These are phyloP conservation scores for Hypsizygus marmoreus DNA, from an alignment of 768 basidiomycete species.

Conservation along the genomic window DNA sequence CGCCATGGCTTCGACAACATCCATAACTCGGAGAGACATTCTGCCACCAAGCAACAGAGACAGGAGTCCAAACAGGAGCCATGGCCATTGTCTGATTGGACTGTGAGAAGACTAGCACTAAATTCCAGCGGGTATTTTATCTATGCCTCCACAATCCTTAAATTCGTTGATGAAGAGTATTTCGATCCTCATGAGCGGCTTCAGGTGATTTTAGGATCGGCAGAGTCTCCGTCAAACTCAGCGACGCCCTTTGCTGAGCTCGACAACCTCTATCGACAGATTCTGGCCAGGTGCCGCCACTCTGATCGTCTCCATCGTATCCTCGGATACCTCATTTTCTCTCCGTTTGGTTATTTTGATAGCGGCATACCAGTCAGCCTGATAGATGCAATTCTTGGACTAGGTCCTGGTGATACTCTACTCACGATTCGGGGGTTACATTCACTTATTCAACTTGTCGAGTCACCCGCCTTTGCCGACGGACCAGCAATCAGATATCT, in stretches of 20 bases:
- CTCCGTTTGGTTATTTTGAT: too few relatives aligned
- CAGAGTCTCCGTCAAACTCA: neutral
- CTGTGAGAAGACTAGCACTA: constrained; percentile 13
- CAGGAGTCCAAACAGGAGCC: constrained; percentile 2
- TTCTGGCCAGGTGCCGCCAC: constrained; percentile 1
- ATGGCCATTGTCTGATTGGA: too few relatives aligned
- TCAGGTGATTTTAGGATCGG: neutral
- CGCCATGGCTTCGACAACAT: neutral
- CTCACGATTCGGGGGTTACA: too few relatives aligned
- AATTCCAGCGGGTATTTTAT: constrained; percentile 27
- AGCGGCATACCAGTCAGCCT: too few relatives aligned
- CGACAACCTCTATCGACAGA: constrained; percentile 19
- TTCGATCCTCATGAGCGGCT: constrained; percentile 5
- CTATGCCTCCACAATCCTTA: constrained; percentile 22
- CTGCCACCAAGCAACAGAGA: too few relatives aligned
- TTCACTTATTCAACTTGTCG: too few relatives aligned
- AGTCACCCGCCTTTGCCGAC: too few relatives aligned
- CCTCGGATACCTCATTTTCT: neutral
- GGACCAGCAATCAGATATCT: too few relatives aligned
- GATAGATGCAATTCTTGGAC: too few relatives aligned
- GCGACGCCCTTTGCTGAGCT: constrained; percentile 19
- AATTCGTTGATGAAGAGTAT: constrained; percentile 20
- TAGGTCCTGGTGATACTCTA: too few relatives aligned
- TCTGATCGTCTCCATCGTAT: neutral
- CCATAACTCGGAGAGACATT: neutral